phyloP scores from a whole-genome alignment of 805 yeast species.

The Kluyveromyces siamensis region DNA sequence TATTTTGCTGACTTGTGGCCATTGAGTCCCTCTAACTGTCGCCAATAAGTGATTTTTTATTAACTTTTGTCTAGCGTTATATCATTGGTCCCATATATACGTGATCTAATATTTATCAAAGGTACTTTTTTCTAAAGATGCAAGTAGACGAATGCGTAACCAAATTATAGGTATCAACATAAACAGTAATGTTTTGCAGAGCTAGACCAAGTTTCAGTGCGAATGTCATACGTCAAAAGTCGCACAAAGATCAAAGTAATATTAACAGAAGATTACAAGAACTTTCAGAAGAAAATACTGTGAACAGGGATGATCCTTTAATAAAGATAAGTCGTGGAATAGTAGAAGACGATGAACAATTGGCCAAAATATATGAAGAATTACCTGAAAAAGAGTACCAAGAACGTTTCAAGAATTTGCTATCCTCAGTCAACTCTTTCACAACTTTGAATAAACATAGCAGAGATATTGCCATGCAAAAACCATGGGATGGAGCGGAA shows the following conservation, averaged over 20 bases:
- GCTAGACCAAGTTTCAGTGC: background rate
- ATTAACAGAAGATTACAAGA: slow-evolving; percentile 20
- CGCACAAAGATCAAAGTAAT: slow-evolving; percentile 11
- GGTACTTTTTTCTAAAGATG: too few species aligned
- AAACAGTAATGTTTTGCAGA: slow-evolving; percentile 1
- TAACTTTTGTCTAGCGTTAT: background rate
- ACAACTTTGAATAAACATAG: slow-evolving; percentile 35
- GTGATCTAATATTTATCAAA: background rate
- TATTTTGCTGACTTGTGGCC: background rate
- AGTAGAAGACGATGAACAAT: slow-evolving; percentile 15
- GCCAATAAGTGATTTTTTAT: background rate
- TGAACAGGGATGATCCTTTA: slow-evolving; percentile 20
- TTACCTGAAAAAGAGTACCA: slow-evolving; percentile 31
- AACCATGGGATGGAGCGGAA: slow-evolving; percentile 57
- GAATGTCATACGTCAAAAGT: background rate
- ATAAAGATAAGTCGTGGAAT: slow-evolving; percentile 13
- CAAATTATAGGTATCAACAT: background rate
- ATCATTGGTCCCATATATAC: too few species aligned
- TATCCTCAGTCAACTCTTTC: slow-evolving; percentile 37
- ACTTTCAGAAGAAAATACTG: slow-evolving; percentile 16
- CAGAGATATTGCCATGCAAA: slow-evolving; percentile 39
- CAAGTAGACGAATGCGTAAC: too few species aligned
- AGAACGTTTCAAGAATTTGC: slow-evolving; percentile 30
- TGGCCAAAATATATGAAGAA: slow-evolving; percentile 20
- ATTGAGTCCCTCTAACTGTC: background rate